Evolutionary conservation across 2,329 filamentous ascomycete species (phyloP).

Genomic region (Lachnellula occidentalis): DNA sequence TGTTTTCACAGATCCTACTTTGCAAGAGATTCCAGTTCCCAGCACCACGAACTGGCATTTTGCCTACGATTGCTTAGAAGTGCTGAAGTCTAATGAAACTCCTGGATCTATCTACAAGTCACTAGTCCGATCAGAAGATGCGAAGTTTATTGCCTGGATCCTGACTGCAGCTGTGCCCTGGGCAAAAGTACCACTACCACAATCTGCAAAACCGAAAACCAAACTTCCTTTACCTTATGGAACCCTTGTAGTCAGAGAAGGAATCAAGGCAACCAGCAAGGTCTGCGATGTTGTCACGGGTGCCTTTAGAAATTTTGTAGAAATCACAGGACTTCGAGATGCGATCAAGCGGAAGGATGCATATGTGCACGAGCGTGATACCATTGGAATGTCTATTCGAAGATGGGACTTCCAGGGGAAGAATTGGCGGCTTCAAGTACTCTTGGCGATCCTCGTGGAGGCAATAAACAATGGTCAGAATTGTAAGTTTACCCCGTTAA

Average conservation of each 20-base stretch:
- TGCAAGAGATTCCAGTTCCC: conserved; percentile 47
- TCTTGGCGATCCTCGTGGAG: conserved; percentile 64
- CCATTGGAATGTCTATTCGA: conserved; percentile 68
- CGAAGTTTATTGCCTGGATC: conserved; percentile 70
- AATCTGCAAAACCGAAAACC: conserved; percentile 33
- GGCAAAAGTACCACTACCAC: conserved; percentile 44
- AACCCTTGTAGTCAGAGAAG: conserved; percentile 64
- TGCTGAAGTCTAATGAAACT: conserved; percentile 40
- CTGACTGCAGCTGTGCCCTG: conserved; percentile 73
- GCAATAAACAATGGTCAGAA: conserved; percentile 36
- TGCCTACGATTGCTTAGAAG: conserved; percentile 59
- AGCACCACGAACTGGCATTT: conserved; percentile 55
- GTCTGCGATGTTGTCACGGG: conserved; percentile 61
- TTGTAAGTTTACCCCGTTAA: neutral
- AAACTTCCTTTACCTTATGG: conserved; percentile 55
- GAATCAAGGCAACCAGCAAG: conserved; percentile 75
- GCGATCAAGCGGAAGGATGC: conserved; percentile 43
- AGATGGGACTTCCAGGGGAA: conserved; percentile 58
- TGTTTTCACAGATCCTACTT: conserved; percentile 65
- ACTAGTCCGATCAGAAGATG: conserved; percentile 59
- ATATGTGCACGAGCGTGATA: conserved; percentile 50
- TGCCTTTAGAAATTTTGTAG: conserved; percentile 54
- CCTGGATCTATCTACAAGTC: conserved; percentile 45
- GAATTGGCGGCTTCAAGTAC: conserved; percentile 66
- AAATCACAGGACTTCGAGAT: conserved; percentile 59